Evolutionary conservation across 495 filamentous ascomycete species (phyloP).

Genomic region (Astrocystis sublimbata): DNA sequence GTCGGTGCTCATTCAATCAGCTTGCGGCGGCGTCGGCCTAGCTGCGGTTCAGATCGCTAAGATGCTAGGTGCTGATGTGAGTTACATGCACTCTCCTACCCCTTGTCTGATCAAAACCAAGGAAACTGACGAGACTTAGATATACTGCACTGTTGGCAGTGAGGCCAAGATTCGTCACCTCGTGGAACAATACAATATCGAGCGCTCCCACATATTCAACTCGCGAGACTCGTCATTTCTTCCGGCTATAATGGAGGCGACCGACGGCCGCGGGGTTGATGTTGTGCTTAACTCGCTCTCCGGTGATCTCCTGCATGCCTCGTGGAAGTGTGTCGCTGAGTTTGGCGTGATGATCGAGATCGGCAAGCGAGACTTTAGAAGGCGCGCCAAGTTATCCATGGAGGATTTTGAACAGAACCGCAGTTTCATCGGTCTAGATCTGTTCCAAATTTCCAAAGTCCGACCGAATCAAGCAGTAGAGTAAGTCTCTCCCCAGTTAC

Average conservation of each 20-base stretch:
- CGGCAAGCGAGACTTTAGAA: conserved; percentile 32
- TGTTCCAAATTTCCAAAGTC: conserved; percentile 1
- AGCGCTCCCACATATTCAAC: conserved; percentile 48
- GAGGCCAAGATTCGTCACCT: conserved; percentile 44
- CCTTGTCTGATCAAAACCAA: too few relatives aligned
- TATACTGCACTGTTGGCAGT: conserved; percentile 48
- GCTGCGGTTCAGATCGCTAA: conserved; percentile 58
- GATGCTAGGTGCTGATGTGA: conserved; percentile 47
- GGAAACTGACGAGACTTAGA: not conserved
- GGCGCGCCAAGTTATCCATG: conserved; percentile 29
- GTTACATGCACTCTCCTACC: not conserved
- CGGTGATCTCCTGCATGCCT: conserved; percentile 49
- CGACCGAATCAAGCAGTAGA: not conserved
- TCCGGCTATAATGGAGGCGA: conserved; percentile 43
- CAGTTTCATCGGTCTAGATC: conserved; percentile 33
- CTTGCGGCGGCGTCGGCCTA: conserved; percentile 58
- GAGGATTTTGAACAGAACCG: conserved; percentile 38
- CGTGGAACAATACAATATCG: conserved; percentile 40
- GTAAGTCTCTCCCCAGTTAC: not conserved
- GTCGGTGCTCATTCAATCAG: conserved; percentile 60
- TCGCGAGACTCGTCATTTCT: conserved; percentile 38
- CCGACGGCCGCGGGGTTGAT: conserved; percentile 50
- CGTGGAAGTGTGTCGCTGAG: conserved; percentile 47
- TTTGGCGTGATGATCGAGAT: conserved; percentile 52
- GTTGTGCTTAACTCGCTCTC: conserved; percentile 54